Base-by-base conservation (phyloP, 495 filamentous ascomycete species). In the Neurospora intermedia region DNA sequence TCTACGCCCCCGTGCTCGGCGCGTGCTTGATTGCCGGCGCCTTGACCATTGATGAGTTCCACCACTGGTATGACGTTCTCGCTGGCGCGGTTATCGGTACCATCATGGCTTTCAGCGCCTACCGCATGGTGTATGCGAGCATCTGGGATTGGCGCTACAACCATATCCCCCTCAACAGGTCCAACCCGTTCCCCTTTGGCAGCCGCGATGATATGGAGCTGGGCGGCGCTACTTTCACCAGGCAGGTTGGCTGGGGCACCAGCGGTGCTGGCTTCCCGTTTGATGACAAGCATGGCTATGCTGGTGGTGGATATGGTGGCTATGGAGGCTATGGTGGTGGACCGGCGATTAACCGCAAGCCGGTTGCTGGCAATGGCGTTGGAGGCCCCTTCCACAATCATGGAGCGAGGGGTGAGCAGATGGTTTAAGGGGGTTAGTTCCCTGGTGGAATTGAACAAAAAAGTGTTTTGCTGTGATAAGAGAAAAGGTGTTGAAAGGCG, bases 131-230 rank as follows among this genome's bases (percentile, higher is more conserved):
- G 35, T 91, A 87, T 73, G 88, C 88, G 1, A 74, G 81, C 3
- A 82, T 90, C 69, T 90, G 85, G 84, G 89, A 90, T 75, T 90
- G 83, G 81, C 77, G 88, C 39, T 88, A 76, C 66, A 88, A 88
- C 73, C 86, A 88, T 76, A 76, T 87, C 23, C 85, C 85, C 20
- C 82, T 88, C 62, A 81, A 82, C 77, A 78, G 84, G 18, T 74
- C 74, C 7, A 76, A 75, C 72, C 40, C 80, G 1, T 81, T 81
- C 69, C 27, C 73, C 13, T 83, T 81, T 48, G 76, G 77, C 20
- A 74, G 75, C 41, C 23, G 27, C 13, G 81, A 78, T 0, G 75
- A 73, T 35, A 73, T 72, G 11, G 82, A 84, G 71, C 74, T 84
- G 3, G 79, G 80, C 69, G 76, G 83, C 72, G 82, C 85, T 5